Conservation (phyloP, 176 grass and related monocot species). For the Secale cereale region DNA sequence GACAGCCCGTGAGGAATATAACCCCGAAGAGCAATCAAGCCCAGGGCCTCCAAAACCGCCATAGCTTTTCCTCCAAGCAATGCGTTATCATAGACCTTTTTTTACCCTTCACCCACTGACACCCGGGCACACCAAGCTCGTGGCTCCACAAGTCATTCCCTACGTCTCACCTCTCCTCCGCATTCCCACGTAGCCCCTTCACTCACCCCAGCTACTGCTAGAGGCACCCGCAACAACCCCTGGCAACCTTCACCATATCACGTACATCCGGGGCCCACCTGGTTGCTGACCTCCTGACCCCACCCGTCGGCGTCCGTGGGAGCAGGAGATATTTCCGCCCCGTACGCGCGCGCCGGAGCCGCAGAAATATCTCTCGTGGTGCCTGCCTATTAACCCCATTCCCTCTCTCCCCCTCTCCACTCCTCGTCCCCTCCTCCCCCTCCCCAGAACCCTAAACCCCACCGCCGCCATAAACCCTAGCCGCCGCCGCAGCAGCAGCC, state of each 20-base stretch:
- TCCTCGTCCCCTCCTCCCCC: neutral
- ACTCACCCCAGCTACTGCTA: neutral
- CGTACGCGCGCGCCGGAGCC: neutral
- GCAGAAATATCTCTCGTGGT: constrained; percentile 15
- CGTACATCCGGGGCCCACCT: accelerated
- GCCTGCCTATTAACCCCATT: constrained; percentile 32
- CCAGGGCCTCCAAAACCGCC: neutral
- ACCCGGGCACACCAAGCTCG: accelerated
- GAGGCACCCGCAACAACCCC: neutral
- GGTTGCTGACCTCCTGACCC: accelerated
- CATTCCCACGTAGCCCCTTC: too few species aligned
- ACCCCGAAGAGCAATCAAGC: neutral
- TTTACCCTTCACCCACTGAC: neutral
- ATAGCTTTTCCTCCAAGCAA: constrained; percentile 46
- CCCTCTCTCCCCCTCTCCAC: neutral
- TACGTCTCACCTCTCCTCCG: accelerated
- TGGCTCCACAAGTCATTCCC: constrained; percentile 15
- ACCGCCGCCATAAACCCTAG: constrained; percentile 16
- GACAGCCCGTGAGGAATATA: neutral
- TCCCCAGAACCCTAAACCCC: constrained; percentile 41
- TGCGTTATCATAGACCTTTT: accelerated
- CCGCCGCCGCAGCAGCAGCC: constrained; percentile 41
- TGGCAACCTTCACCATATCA: accelerated
- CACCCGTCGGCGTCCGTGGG: neutral
- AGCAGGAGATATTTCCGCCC: neutral